These are phyloP conservation scores for Paecilomyces sp. DNA, from an alignment of 2,329 filamentous ascomycete genomes.

Conservation along the genomic window DNA sequence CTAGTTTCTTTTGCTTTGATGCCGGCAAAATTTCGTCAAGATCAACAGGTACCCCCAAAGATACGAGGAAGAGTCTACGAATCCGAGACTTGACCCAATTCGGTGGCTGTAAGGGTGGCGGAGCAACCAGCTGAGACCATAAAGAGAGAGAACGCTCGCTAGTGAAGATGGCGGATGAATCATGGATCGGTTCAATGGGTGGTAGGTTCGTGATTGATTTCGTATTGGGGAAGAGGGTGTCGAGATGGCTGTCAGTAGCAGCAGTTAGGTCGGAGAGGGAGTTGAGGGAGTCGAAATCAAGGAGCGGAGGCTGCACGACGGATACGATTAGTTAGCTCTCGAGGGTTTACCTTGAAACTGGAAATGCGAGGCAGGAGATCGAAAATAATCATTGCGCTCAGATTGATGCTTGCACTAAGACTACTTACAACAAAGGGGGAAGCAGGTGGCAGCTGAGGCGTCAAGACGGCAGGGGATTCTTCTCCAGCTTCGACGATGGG, in stretches of 20 bases:
- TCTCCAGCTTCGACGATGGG: slow-evolving; percentile 21
- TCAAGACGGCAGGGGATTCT: slow-evolving; percentile 10
- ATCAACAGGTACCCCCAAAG: slow-evolving; percentile 90
- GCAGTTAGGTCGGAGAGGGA: slow-evolving; percentile 35
- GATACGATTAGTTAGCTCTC: neutral
- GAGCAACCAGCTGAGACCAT: slow-evolving; percentile 93
- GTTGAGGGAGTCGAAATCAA: slow-evolving; percentile 50
- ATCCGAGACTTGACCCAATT: slow-evolving; percentile 98
- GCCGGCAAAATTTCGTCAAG: slow-evolving; percentile 95
- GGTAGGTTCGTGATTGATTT: slow-evolving; percentile 27
- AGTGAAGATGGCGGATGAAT: slow-evolving; percentile 59
- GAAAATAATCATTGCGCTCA: slow-evolving; percentile 4
- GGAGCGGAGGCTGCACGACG: slow-evolving; percentile 25
- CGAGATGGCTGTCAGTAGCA: slow-evolving; percentile 32
- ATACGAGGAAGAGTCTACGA: slow-evolving; percentile 88
- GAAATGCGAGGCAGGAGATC: neutral
- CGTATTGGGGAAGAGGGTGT: slow-evolving; percentile 38
- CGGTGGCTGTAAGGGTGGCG: slow-evolving; percentile 86
- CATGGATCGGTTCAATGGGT: slow-evolving; percentile 32
- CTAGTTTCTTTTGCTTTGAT: slow-evolving; percentile 95
- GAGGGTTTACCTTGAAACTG: neutral
- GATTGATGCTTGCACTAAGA: slow-evolving; percentile 5
- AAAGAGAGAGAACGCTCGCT: slow-evolving; percentile 82
- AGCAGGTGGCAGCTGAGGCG: slow-evolving; percentile 21
- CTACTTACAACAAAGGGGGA: slow-evolving; percentile 40